Percentiles rank a stretch among this genome's conserved stretches.
Conservation (phyloP, 116 monocot species). For the Papilionanthe hybrid region DNA sequence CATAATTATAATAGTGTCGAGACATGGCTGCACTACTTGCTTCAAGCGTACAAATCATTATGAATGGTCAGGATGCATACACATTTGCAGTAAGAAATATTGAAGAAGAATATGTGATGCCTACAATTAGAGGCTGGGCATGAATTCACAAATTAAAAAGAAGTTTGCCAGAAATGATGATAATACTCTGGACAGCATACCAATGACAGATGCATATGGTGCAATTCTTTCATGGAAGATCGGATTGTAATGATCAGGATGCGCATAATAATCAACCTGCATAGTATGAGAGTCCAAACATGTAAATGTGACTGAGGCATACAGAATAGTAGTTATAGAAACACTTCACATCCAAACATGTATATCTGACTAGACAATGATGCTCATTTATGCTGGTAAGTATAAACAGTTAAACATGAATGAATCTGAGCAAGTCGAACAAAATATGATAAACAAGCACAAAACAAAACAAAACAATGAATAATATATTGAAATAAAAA, state of each 20-base stretch:
- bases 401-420: neutral
- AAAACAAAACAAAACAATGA: neutral
- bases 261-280: conserved; percentile 91
- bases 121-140: neutral
- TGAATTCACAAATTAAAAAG: neutral
- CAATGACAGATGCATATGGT: conserved; percentile 86
- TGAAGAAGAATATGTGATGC: neutral
- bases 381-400: neutral
- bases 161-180: neutral
- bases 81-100: neutral
- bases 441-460: neutral
- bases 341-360: neutral
- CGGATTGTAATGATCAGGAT: conserved; percentile 79
- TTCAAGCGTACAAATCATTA: too few relatives aligned
- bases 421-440: neutral
- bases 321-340: neutral
- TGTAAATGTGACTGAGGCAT: neutral
- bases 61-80: neutral
- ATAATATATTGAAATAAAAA: neutral
- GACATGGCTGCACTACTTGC: too few relatives aligned
- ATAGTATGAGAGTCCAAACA: neutral
- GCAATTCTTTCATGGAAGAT: conserved; percentile 90
- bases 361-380: neutral
- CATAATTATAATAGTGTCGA: too few relatives aligned
- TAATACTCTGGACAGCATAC: conserved; percentile 18